A percentile compares a stretch with the other conserved stretches of the same genome.
phyloP scores from a whole-genome alignment of 2,329 filamentous ascomycete species.

The Diaporthe citriasiana region DNA sequence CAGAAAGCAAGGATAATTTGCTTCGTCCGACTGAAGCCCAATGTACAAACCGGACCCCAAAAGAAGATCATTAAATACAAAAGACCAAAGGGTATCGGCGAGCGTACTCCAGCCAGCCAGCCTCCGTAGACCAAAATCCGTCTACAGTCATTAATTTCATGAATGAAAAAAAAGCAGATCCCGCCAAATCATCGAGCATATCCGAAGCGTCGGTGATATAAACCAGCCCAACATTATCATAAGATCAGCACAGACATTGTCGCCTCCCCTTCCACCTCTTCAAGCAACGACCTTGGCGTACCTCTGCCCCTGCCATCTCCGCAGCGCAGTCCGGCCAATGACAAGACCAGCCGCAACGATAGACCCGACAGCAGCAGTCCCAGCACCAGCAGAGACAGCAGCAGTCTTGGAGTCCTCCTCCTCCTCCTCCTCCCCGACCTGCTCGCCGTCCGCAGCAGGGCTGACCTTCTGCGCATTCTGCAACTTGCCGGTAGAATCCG shows the following conservation, averaged over 20 bases:
- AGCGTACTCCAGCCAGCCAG: constrained; percentile 17
- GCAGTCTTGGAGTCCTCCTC: background rate
- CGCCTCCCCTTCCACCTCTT: background rate
- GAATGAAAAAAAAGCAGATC: background rate
- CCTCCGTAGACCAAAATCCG: background rate
- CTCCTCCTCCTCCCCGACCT: background rate
- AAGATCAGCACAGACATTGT: constrained; percentile 8
- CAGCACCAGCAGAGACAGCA: background rate
- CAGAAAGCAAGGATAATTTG: background rate
- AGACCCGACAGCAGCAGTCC: background rate
- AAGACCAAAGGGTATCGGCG: constrained; percentile 25
- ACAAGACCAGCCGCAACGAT: background rate
- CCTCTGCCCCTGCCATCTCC: constrained; percentile 23
- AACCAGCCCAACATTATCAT: constrained; percentile 14
- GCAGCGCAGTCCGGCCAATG: constrained; percentile 13
- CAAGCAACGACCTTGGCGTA: constrained; percentile 3
- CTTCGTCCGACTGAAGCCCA: background rate
- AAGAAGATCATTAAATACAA: constrained; percentile 26
- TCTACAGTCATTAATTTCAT: constrained; percentile 13
- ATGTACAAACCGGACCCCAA: background rate
- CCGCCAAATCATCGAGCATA: constrained; percentile 4
- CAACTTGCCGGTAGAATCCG: background rate
- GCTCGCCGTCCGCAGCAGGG: background rate
- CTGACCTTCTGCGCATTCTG: constrained; percentile 15
- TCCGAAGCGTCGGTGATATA: background rate